Base-by-base conservation (phyloP, 768 basidiomycete species). In the Mycena crocata region DNA sequence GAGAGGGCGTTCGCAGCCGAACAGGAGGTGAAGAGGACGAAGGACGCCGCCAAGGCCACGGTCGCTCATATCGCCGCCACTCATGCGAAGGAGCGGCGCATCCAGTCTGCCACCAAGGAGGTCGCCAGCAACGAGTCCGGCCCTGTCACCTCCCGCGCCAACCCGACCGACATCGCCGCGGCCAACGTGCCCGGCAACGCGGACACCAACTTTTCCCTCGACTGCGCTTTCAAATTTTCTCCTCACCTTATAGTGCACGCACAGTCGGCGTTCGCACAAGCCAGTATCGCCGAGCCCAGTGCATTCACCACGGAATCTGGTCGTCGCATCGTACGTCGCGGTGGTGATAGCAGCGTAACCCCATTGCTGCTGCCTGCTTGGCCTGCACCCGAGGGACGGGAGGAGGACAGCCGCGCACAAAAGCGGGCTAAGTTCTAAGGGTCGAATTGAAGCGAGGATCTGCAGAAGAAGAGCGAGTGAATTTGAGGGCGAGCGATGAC, bases 341-440 rank as follows among this genome's bases (percentile, higher is more conserved):
- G 50, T 8, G 31, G 50, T 31, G 23, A 23, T 12, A 19, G 45
- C 32, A 35, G 15, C 21, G 44, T 46, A 15, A 56, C 55, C 12
- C 55, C 55, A 30, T 28, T 46, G 32, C 44, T 45, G 57, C 31
- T 35, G 31, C 57, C 57, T 7, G 57, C 57, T 6, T 58, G 57
- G 45, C 57, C 57, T 0, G 32, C 3, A 24, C 6, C 23, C n/a
- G 31, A 5, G 5, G 44, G 31, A 23, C 15, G 57, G 31, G 32
- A 10, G 30, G 23, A 52, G 24, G 45, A 34, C 31, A 30, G 4
- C 5, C 57, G 44, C 31, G 4, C 42, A 2, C 2, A 44, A 12
- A 58, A 58, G 57, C 21, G 44, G 30, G 1, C 37, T 24, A 26
- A 26, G 45, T n/a, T n/a, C n/a, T n/a, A 7, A 6, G 30, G 23